Base-by-base conservation (phyloP, 2,329 filamentous ascomycete species). In the Cladophialophora psammophila region DNA sequence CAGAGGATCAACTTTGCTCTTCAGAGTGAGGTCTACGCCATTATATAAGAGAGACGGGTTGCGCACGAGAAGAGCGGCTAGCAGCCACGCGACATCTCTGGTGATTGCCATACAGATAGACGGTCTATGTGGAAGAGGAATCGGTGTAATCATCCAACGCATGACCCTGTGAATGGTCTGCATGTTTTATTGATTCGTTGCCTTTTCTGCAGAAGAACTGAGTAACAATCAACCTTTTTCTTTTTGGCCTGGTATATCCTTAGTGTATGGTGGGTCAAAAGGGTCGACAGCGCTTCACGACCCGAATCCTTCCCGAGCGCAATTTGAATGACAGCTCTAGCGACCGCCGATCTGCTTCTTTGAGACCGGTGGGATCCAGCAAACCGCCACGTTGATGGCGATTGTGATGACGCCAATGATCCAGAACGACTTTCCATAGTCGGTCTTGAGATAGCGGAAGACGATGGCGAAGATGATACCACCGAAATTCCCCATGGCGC, bases 401-500 rank as follows among this genome's bases (percentile, higher is more conserved):
- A 96, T 87, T 70, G 87, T 87, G 20, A 96, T 88, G 45, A 89
- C 82, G 2, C 93, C 93, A 74, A 94, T 93, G 66, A 96, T 90
- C 91, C 91, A 95, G 69, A 96, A 87, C 0, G 87, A 87, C 76
- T 84, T 88, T 10, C 83, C 87, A 75, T 93, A 96, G 74, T 90
- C 80, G 1, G 80, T 86, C 5, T 87, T 88, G 57, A 86, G 82
- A 79, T 94, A 95, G 58, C 92, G 84, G 83, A 94, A 96, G 75
- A 93, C 87, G 75, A 96, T 87, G 20, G 92, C 90, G 74, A 95
- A 96, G 57, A 96, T 78, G 60, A 97, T 88, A 12, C 94, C 94
- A 3, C 94, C 94, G 9, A 97, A 78, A 74, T 97, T 97, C 0
- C 94, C 93, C 8, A 86, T 84, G 0, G 91, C 93, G 9, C 94